phyloP scores from a whole-genome alignment of 2,329 filamentous ascomycete species.

The Colletotrichum lupini region DNA sequence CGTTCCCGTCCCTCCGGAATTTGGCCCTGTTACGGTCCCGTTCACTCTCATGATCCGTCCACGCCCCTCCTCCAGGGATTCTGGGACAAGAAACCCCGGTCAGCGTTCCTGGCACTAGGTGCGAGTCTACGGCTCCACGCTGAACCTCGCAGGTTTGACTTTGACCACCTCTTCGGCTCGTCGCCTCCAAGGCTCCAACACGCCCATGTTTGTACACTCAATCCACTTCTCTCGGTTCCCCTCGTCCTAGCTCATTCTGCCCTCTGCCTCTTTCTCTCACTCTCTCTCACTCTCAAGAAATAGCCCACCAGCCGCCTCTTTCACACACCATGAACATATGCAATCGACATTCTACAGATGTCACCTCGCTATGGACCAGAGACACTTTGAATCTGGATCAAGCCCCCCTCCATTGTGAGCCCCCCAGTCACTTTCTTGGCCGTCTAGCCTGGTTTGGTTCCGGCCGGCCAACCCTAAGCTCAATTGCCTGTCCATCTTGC shows the following conservation, averaged over 20 bases:
- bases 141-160: not conserved
- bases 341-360: not conserved
- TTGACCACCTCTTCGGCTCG: not conserved
- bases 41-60: not conserved
- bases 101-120: not conserved
- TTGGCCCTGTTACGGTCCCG: slow-evolving; percentile 34
- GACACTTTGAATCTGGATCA: not conserved
- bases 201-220: not conserved
- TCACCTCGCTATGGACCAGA: not conserved
- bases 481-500: not conserved
- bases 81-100: not conserved
- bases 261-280: not conserved
- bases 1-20: not conserved
- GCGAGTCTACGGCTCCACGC: slow-evolving; percentile 6
- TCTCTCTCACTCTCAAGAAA: not conserved
- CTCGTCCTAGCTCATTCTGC: not conserved
- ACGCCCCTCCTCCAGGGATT: not conserved
- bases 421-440: not conserved
- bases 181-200: not conserved
- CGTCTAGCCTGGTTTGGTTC: slow-evolving; percentile 4
- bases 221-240: not conserved
- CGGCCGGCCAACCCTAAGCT: not conserved
- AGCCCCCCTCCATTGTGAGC: not conserved
- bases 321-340: not conserved
- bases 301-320: not conserved